A percentile compares a stretch with the other conserved stretches of the same genome.
These are phyloP conservation scores for Coemansia sp. DNA, from an alignment of 192 early-diverging fungal species.

Conservation along the genomic window DNA sequence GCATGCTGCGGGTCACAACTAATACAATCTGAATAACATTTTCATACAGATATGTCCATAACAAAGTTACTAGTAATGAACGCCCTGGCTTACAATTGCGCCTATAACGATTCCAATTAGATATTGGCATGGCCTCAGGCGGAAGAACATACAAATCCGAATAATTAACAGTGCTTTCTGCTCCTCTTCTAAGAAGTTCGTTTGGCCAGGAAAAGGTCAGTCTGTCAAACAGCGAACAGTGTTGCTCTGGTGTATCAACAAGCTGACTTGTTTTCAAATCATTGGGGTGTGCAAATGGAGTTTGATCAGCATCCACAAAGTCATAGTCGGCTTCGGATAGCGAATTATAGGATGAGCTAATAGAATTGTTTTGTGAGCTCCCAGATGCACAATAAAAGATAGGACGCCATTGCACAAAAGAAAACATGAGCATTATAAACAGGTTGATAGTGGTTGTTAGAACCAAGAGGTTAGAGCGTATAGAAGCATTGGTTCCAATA, in stretches of 20 bases:
- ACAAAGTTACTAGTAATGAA: slow-evolving; percentile 42
- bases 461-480: too few relatives aligned
- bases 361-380: background rate
- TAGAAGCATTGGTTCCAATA: too few relatives aligned
- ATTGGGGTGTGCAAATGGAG: slow-evolving; percentile 26
- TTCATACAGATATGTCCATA: slow-evolving; percentile 40
- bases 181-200: slow-evolving; percentile 60
- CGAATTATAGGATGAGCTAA: too few relatives aligned
- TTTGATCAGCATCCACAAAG: slow-evolving; percentile 8
- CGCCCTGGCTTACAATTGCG: background rate
- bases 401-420: too few relatives aligned
- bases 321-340: background rate
- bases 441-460: too few relatives aligned
- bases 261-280: slow-evolving; percentile 19
- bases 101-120: slow-evolving; percentile 34
- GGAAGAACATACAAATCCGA: slow-evolving; percentile 62
- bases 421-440: too few relatives aligned
- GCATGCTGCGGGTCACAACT: slow-evolving; percentile 34
- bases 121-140: slow-evolving; percentile 53
- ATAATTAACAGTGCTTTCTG: slow-evolving; percentile 53
- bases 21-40: slow-evolving; percentile 44
- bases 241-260: slow-evolving; percentile 33
- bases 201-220: slow-evolving; percentile 63
- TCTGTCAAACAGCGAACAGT: slow-evolving; percentile 21
- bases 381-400: background rate